Conservation (phyloP, 2,329 filamentous ascomycete species). For the Sarocladium brachiariae region DNA sequence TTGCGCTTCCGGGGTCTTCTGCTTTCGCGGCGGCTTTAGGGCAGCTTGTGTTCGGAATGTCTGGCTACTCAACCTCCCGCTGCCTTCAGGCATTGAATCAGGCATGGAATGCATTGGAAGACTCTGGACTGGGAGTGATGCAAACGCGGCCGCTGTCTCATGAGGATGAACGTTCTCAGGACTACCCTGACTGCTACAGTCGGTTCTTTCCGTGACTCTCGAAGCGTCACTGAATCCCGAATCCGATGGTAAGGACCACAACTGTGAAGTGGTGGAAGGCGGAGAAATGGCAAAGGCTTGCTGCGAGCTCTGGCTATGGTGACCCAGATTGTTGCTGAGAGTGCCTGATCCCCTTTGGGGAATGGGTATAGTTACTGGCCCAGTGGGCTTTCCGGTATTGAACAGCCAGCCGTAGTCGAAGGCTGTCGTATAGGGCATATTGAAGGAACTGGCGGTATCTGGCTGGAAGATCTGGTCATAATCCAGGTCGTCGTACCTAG, state of each 20-base stretch:
- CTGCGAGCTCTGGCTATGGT: not conserved
- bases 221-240: not conserved
- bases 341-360: not conserved
- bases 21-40: too few relatives aligned
- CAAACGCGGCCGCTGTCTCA: not conserved
- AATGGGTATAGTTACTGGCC: not conserved
- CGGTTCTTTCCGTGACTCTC: not conserved
- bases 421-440: conserved; percentile 58
- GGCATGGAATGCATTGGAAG: not conserved
- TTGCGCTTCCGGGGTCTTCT: conserved; percentile 16
- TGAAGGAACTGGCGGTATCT: conserved; percentile 58
- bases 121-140: not conserved
- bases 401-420: conserved; percentile 59
- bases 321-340: not conserved
- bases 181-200: not conserved
- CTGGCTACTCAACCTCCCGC: not conserved
- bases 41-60: not conserved
- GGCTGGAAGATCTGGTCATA: conserved; percentile 52
- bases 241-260: not conserved
- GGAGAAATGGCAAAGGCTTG: not conserved
- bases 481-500: conserved; percentile 13
- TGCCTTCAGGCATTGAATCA: not conserved
- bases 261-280: not conserved
- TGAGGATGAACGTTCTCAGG: too few relatives aligned
- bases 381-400: conserved; percentile 21